These are phyloP conservation scores for Cyberlindnera suaveolens DNA, from an alignment of 805 yeast genomes.

Conservation along the genomic window DNA sequence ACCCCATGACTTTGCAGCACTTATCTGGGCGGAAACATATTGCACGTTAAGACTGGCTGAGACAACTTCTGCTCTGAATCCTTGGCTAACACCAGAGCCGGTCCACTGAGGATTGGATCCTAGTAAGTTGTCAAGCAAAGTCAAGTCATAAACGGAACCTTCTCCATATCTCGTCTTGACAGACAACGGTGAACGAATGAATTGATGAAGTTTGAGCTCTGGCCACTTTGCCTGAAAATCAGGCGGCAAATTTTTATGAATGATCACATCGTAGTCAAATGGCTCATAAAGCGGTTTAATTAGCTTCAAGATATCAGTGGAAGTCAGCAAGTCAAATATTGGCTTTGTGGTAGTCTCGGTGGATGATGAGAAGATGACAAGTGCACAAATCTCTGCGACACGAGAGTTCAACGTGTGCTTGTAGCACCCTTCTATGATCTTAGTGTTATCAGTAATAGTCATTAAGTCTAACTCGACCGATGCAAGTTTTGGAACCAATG, in stretches of 20 bases:
- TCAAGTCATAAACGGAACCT: slow-evolving; percentile 50
- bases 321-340: slow-evolving; percentile 37
- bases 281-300: slow-evolving; percentile 36
- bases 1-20: slow-evolving; percentile 71
- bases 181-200: slow-evolving; percentile 40
- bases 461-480: slow-evolving; percentile 7
- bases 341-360: slow-evolving; percentile 33
- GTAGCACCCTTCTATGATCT: slow-evolving; percentile 38
- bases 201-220: slow-evolving; percentile 40
- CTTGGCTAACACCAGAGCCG: slow-evolving; percentile 20
- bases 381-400: slow-evolving; percentile 69
- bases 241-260: slow-evolving; percentile 39
- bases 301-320: slow-evolving; percentile 28
- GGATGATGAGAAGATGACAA: slow-evolving; percentile 56
- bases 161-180: slow-evolving; percentile 45
- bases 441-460: slow-evolving; percentile 6
- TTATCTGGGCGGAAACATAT: slow-evolving; percentile 56
- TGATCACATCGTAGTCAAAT: slow-evolving; percentile 37
- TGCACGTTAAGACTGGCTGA: slow-evolving; percentile 60
- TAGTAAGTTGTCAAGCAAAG: slow-evolving; percentile 57
- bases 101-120: slow-evolving; percentile 39
- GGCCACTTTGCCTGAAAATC: slow-evolving; percentile 48
- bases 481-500: slow-evolving; percentile 29
- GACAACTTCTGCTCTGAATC: slow-evolving; percentile 43
- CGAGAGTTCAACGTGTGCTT: slow-evolving; percentile 55